phyloP scores from a whole-genome alignment of 805 yeast genomes.

The Candida xyloterini region DNA sequence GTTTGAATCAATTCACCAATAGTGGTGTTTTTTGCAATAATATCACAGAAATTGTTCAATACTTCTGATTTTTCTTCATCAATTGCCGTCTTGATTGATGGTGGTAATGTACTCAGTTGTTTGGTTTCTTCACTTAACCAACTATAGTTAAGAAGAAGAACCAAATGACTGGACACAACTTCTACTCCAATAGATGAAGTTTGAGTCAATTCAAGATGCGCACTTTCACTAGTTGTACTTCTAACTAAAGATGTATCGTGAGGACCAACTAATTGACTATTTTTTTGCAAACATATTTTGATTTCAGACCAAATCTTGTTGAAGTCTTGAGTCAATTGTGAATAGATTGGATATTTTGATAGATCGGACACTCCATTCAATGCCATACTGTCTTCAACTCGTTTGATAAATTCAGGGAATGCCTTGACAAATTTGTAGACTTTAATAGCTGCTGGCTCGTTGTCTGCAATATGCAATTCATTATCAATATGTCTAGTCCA shows the following conservation, averaged over 20 bases:
- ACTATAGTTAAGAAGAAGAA: slow-evolving; percentile 51
- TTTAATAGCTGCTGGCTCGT: slow-evolving; percentile 18
- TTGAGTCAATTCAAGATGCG: slow-evolving; percentile 3
- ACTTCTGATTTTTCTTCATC: slow-evolving; percentile 34
- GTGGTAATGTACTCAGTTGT: slow-evolving; percentile 24
- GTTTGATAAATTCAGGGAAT: slow-evolving; percentile 44
- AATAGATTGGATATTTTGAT: slow-evolving; percentile 14
- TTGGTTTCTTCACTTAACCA: slow-evolving; percentile 45
- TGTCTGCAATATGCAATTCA: slow-evolving; percentile 47
- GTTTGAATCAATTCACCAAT: slow-evolving; percentile 69
- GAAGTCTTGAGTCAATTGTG: slow-evolving; percentile 19
- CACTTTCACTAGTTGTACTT: slow-evolving; percentile 7
- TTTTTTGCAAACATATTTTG: slow-evolving; percentile 13
- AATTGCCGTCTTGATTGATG: slow-evolving; percentile 26
- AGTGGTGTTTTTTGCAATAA: slow-evolving; percentile 44
- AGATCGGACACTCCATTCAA: slow-evolving; percentile 15
- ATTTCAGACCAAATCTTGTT: slow-evolving; percentile 25
- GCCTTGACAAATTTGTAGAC: slow-evolving; percentile 45
- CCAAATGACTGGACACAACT: slow-evolving; percentile 28
- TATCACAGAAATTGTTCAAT: slow-evolving; percentile 41
- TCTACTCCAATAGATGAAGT: slow-evolving; percentile 5
- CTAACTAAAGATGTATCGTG: slow-evolving; percentile 2
- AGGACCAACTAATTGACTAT: slow-evolving; percentile 10
- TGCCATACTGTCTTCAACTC: slow-evolving; percentile 33
- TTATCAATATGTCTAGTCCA: slow-evolving; percentile 61